Percentiles rank a stretch among this genome's conserved stretches.
Conservation (phyloP, 345 rosid species). For the Anastatica hierochuntica region DNA sequence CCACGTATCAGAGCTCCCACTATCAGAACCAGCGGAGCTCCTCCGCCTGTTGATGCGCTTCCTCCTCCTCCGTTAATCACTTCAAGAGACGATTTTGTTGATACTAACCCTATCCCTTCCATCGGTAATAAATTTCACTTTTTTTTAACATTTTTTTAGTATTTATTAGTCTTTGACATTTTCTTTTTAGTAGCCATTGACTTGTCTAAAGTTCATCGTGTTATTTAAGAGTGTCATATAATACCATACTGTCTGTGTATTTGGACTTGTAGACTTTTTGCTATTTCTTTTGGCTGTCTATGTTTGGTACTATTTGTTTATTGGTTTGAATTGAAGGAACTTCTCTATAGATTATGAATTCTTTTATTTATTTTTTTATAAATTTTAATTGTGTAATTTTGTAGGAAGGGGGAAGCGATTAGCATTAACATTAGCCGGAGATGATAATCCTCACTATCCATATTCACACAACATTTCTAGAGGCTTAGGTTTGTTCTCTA, state of each 20-base stretch:
- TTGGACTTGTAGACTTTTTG: constrained; percentile 4
- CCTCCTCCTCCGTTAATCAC: constrained; percentile 32
- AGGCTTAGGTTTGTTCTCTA: constrained; percentile 20
- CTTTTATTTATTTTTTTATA: no score
- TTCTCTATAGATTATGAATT: no score
- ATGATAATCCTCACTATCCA: constrained; percentile 22
- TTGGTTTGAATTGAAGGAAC: no score
- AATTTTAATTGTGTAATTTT: background rate
- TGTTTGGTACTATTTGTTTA: background rate
- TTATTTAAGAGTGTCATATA: constrained; percentile 11
- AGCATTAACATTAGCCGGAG: constrained; percentile 37
- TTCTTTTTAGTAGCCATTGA: no score
- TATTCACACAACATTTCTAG: constrained; percentile 13
- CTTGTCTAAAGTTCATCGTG: constrained; percentile 1
- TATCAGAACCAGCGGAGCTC: constrained; percentile 5
- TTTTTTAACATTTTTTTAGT: background rate
- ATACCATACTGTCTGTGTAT: constrained; percentile 9
- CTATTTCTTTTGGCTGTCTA: background rate
- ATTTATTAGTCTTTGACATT: constrained; percentile 10
- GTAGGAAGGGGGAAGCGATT: constrained; percentile 61
- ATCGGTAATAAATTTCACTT: constrained; percentile 11
- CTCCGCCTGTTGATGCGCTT: constrained; percentile 5
- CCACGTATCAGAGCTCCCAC: constrained; percentile 55
- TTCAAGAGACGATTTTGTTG: constrained; percentile 13
- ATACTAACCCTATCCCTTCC: constrained; percentile 8